Percentiles rank a stretch among this genome's conserved stretches.
These are phyloP conservation scores for Tolypocladium ophioglossoides DNA, from an alignment of 2,329 filamentous ascomycete species.

Conservation along the genomic window DNA sequence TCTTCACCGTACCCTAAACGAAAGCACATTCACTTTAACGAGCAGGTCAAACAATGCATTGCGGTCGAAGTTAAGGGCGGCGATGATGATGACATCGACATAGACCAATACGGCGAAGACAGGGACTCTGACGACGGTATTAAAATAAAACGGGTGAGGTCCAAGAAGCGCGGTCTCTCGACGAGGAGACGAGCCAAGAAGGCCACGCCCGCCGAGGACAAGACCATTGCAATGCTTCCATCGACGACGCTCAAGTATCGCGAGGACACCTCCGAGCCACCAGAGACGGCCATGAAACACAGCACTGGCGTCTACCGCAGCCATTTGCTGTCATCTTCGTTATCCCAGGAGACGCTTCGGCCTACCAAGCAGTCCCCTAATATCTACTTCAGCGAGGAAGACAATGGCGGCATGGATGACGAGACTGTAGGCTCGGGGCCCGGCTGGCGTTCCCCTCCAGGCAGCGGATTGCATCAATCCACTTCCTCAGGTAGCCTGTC, in stretches of 20 bases:
- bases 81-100: slow-evolving; percentile 58
- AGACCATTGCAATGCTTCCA: slow-evolving; percentile 79
- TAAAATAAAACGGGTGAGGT: slow-evolving; percentile 64
- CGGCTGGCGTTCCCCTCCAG: slow-evolving; percentile 19
- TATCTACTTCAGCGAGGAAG: slow-evolving; percentile 50
- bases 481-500: slow-evolving; percentile 35
- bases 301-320: slow-evolving; percentile 35
- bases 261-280: slow-evolving; percentile 61
- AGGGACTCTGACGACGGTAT: slow-evolving; percentile 68
- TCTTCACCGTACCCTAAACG: slow-evolving; percentile 53
- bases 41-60: slow-evolving; percentile 92
- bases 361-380: slow-evolving; percentile 57
- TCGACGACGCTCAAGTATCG: slow-evolving; percentile 81
- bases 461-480: slow-evolving; percentile 31
- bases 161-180: slow-evolving; percentile 46
- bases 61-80: slow-evolving; percentile 80
- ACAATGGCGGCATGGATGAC: slow-evolving; percentile 41
- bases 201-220: slow-evolving; percentile 51
- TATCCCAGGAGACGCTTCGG: slow-evolving; percentile 72
- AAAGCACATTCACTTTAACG: slow-evolving; percentile 92
- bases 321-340: slow-evolving; percentile 55
- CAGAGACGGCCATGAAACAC: slow-evolving; percentile 52
- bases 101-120: slow-evolving; percentile 41
- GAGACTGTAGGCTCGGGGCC: slow-evolving; percentile 15
- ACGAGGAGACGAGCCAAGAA: slow-evolving; percentile 25